phyloP scores from a whole-genome alignment of 1,284 basidiomycete genomes.

The Tilletia walkeri region DNA sequence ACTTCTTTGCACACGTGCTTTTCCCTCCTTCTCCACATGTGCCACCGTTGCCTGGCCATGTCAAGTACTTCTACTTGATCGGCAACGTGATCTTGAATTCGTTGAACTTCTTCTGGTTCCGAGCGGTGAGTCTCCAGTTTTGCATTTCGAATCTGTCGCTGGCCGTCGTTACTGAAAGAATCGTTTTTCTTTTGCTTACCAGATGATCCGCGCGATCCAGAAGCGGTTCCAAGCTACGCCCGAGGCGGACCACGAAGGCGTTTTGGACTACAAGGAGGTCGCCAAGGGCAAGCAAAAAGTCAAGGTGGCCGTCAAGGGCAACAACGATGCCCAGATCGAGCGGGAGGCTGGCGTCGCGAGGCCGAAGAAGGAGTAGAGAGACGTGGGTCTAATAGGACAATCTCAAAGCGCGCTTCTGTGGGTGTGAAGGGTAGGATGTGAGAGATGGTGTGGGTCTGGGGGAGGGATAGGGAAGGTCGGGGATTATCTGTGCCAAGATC shows the following conservation, averaged over 20 bases:
- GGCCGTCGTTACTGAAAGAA: too few species aligned
- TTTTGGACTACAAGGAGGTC: slow-evolving; percentile 35
- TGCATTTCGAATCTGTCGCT: too few species aligned
- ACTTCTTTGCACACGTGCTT: slow-evolving; percentile 43
- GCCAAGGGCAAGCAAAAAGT: slow-evolving; percentile 37
- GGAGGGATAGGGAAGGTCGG: too few species aligned
- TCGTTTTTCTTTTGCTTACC: not conserved
- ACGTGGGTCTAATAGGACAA: too few species aligned
- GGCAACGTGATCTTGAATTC: slow-evolving; percentile 45
- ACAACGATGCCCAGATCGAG: slow-evolving; percentile 24
- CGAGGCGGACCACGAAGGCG: slow-evolving; percentile 11
- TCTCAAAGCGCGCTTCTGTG: too few species aligned
- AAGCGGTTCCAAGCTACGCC: slow-evolving; percentile 49
- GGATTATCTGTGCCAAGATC: too few species aligned
- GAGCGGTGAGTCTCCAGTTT: slow-evolving; percentile 29
- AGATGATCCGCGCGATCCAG: slow-evolving; percentile 46
- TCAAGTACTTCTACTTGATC: slow-evolving; percentile 38
- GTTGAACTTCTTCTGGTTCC: slow-evolving; percentile 58
- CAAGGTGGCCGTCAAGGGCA: slow-evolving; percentile 34
- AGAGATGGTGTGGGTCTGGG: too few species aligned
- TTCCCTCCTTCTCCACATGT: slow-evolving; percentile 39
- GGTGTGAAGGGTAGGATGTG: too few species aligned
- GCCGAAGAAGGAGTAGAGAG: not conserved
- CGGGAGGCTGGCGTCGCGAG: not conserved
- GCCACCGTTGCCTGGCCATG: slow-evolving; percentile 27